A percentile compares a stretch with the other conserved stretches of the same genome.
Evolutionary conservation across 176 grass and related monocot species (phyloP).

Genomic region (Lolium perenne): DNA sequence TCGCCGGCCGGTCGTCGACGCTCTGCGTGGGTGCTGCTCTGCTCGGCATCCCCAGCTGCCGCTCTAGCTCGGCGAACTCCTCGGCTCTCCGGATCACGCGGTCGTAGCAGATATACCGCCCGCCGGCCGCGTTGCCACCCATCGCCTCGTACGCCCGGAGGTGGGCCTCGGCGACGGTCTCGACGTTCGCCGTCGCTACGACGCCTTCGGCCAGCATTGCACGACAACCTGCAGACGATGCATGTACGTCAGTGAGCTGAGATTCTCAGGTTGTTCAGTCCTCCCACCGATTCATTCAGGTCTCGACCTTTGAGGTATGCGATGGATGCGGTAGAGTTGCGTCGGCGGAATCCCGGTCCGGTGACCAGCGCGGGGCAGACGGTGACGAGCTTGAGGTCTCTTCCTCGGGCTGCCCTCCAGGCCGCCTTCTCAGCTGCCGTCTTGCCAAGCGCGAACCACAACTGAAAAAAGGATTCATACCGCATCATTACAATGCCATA

Average conservation of each 20-base stretch:
- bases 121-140: slow-evolving; percentile 70
- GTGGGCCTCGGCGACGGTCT: slow-evolving; percentile 82
- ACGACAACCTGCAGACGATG: slow-evolving; percentile 52
- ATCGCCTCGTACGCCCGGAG: slow-evolving; percentile 83
- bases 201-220: slow-evolving; percentile 79
- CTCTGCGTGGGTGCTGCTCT: slow-evolving; percentile 35
- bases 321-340: slow-evolving; percentile 89
- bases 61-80: slow-evolving; percentile 77
- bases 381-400: slow-evolving; percentile 87
- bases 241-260: not conserved
- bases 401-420: slow-evolving; percentile 86
- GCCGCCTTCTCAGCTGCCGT: slow-evolving; percentile 91
- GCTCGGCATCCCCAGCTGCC: slow-evolving; percentile 75
- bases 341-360: slow-evolving; percentile 75
- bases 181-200: slow-evolving; percentile 76
- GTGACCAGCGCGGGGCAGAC: slow-evolving; percentile 86
- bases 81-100: slow-evolving; percentile 65
- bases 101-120: slow-evolving; percentile 94
- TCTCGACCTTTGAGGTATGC: slow-evolving; percentile 88
- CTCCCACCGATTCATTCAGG: not conserved
- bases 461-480: slow-evolving; percentile 40
- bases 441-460: slow-evolving; percentile 94
- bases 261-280: not conserved
- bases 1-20: slow-evolving; percentile 46
- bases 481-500: not conserved